A percentile compares a stretch with the other conserved stretches of the same genome.
Conservation (phyloP, 192 early-diverging fungal species). For the Coemansia aciculifera region DNA sequence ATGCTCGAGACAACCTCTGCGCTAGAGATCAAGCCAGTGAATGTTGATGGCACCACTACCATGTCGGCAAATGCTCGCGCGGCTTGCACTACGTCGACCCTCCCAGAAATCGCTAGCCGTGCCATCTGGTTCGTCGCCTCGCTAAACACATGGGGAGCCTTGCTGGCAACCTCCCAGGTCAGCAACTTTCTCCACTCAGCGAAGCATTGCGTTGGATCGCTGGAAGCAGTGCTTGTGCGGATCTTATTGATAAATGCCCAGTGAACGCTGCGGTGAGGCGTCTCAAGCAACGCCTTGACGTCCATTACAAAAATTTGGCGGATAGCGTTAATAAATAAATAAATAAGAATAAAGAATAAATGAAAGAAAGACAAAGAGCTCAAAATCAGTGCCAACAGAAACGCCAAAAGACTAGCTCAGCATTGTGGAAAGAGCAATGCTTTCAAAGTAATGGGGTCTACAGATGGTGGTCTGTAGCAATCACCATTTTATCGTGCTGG, state of each 20-base stretch:
- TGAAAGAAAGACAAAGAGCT: not conserved
- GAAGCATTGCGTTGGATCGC: slow-evolving; percentile 1
- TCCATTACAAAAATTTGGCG: slow-evolving; percentile 14
- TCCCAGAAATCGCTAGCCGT: slow-evolving; percentile 17
- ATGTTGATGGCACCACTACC: slow-evolving; percentile 12
- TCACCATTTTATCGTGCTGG: not conserved
- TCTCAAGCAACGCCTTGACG: slow-evolving; percentile 17
- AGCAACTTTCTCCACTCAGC: slow-evolving; percentile 31
- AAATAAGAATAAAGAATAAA: not conserved
- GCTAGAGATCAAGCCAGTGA: not conserved
- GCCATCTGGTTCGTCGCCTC: slow-evolving; percentile 9
- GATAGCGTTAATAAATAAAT: not conserved
- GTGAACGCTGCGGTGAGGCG: slow-evolving; percentile 39
- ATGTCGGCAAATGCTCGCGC: slow-evolving; percentile 18
- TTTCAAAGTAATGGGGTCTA: not conserved
- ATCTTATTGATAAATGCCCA: slow-evolving; percentile 34
- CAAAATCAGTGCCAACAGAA: not conserved
- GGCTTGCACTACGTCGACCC: slow-evolving; percentile 15
- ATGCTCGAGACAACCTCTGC: slow-evolving; percentile 8
- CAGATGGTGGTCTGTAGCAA: not conserved
- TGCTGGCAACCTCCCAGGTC: slow-evolving; percentile 21
- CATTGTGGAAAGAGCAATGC: not conserved
- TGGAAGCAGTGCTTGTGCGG: slow-evolving; percentile 8
- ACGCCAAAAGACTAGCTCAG: not conserved
- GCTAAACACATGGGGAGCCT: slow-evolving; percentile 31